Conservation (phyloP, 306 rosid species). For the Prunus padus region DNA sequence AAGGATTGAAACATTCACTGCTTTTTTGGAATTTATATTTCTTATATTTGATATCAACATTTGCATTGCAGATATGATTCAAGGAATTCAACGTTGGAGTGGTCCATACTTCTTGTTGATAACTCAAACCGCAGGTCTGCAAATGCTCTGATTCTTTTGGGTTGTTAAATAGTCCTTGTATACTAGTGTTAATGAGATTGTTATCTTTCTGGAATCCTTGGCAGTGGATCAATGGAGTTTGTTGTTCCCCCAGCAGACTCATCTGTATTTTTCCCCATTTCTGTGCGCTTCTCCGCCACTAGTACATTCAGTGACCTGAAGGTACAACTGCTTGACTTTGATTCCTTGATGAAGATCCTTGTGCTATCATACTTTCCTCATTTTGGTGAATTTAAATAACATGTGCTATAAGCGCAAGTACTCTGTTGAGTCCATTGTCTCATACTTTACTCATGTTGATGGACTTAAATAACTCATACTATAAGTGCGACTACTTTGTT, state of each 20-base stretch:
- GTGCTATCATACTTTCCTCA: background rate
- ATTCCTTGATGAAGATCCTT: slow-evolving; percentile 9
- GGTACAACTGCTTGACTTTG: slow-evolving; percentile 41
- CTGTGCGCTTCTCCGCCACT: slow-evolving; percentile 71
- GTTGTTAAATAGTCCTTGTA: background rate
- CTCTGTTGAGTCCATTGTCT: background rate
- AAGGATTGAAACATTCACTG: background rate
- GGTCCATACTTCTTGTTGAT: slow-evolving; percentile 89
- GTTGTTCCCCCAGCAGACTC: slow-evolving; percentile 89
- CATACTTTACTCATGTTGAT: background rate
- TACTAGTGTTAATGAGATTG: background rate
- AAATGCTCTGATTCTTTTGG: slow-evolving; percentile 1
- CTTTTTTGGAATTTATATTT: background rate
- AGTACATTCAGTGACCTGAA: slow-evolving; percentile 83
- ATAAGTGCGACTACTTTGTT: background rate
- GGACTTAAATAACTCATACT: background rate
- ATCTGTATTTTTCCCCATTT: slow-evolving; percentile 83
- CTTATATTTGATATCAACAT: background rate
- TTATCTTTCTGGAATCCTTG: slow-evolving; percentile 19
- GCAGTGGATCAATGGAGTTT: slow-evolving; percentile 94
- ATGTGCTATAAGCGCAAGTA: background rate
- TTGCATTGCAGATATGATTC: slow-evolving; percentile 68
- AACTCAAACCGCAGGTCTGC: slow-evolving; percentile 85
- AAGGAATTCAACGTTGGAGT: slow-evolving; percentile 81
- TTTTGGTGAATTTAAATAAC: background rate